A percentile compares a stretch with the other conserved stretches of the same genome.
Evolutionary conservation across 257 asterid genomes (phyloP).

Genomic region (Penstemon newberryi): DNA sequence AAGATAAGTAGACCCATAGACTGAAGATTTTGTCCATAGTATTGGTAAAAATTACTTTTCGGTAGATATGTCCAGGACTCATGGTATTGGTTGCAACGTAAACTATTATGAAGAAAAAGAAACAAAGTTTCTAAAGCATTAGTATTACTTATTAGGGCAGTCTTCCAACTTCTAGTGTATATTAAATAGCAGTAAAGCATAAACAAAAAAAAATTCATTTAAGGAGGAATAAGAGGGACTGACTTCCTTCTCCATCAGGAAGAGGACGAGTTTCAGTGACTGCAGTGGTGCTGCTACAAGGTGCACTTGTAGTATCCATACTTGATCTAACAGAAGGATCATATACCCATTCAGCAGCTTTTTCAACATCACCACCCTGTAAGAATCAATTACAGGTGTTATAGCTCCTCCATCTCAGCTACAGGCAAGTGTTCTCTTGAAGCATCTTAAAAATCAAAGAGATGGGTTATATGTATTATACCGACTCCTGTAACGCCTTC

Average conservation of each 20-base stretch:
- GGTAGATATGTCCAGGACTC: neutral
- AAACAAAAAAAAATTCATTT: neutral
- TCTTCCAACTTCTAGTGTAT: constrained; percentile 1
- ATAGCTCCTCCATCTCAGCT: neutral
- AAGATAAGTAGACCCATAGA: neutral
- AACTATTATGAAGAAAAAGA: neutral
- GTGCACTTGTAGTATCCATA: constrained; percentile 43
- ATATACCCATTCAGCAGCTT: constrained; percentile 94
- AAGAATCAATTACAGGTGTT: constrained; percentile 21
- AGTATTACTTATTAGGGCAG: neutral
- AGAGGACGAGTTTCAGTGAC: constrained; percentile 56
- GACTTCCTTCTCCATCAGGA: constrained; percentile 97
- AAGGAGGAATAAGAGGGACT: constrained; percentile 38
- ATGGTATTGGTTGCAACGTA: no score
- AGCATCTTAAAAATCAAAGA: neutral
- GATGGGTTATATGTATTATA: constrained; percentile 32
- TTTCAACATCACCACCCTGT: constrained; percentile 89
- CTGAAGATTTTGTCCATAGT: neutral
- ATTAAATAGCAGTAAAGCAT: constrained; percentile 7
- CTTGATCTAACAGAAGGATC: constrained; percentile 53
- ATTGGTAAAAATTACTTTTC: neutral
- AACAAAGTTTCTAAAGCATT: constrained; percentile 13
- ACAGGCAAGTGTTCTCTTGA: neutral
- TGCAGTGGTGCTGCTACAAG: constrained; percentile 50
- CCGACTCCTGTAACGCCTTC: constrained; percentile 84